Conservation (phyloP, 352 stramenopile species). For the Thalassiosira ordinaria region DNA sequence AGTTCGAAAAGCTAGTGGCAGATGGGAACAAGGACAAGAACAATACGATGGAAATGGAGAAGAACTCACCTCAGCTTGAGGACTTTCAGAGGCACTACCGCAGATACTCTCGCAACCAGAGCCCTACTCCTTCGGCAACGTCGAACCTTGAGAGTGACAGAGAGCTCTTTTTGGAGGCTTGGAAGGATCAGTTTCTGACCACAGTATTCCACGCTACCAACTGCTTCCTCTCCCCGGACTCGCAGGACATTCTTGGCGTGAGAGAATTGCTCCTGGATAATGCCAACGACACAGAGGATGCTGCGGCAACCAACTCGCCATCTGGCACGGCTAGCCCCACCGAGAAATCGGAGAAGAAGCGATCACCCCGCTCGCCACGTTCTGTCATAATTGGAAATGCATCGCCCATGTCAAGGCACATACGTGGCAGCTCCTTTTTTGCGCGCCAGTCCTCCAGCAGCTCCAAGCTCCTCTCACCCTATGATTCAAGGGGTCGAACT, state of each 20-base stretch:
- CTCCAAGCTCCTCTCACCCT: conserved; percentile 17
- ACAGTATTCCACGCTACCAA: conserved; percentile 42
- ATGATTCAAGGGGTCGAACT: conserved; percentile 20
- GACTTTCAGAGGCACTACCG: conserved; percentile 54
- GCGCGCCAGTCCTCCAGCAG: conserved; percentile 11
- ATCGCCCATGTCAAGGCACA: conserved; percentile 2
- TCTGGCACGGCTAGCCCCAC: conserved; percentile 8
- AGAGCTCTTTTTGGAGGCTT: conserved; percentile 38
- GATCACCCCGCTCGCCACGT: conserved; percentile 42
- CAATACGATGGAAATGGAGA: conserved; percentile 4
- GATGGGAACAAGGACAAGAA: not conserved
- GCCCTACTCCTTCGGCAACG: conserved; percentile 2
- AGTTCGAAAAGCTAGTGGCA: conserved; percentile 26
- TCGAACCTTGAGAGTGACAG: conserved; percentile 12
- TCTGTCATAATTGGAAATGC: conserved; percentile 32
- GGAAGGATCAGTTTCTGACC: conserved; percentile 46
- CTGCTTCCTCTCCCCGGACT: conserved; percentile 40
- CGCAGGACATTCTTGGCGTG: conserved; percentile 37
- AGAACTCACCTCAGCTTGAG: conserved; percentile 40
- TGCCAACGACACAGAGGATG: not conserved
- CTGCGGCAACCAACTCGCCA: not conserved
- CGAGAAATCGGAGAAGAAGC: conserved; percentile 22
- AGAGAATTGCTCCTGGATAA: conserved; percentile 39
- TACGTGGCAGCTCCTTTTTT: conserved; percentile 30
- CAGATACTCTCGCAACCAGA: conserved; percentile 36